Percentiles rank a stretch among this genome's conserved stretches.
phyloP scores from a whole-genome alignment of 768 basidiomycete species.

The Termitomyces sp. region DNA sequence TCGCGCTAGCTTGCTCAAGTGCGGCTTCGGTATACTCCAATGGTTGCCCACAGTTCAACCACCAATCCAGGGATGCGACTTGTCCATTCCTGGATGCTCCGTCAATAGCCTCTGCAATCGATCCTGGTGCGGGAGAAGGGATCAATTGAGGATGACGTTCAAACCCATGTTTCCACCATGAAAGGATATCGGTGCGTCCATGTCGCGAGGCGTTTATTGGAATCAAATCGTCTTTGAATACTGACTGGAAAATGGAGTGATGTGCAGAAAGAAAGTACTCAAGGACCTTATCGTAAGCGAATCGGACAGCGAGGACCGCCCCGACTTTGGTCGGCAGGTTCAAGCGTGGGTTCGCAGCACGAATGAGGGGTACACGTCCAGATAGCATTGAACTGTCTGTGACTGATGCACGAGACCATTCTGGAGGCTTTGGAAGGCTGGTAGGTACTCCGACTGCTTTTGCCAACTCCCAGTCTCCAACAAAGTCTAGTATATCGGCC shows the following conservation, averaged over 20 bases:
- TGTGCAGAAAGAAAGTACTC: slow-evolving; percentile 66
- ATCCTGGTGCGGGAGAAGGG: slow-evolving; percentile 44
- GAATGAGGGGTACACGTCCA: slow-evolving; percentile 53
- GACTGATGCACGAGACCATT: slow-evolving; percentile 66
- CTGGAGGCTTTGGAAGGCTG: slow-evolving; percentile 53
- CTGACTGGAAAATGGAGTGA: slow-evolving; percentile 54
- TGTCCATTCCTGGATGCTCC: slow-evolving; percentile 75
- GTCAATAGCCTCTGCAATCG: slow-evolving; percentile 68
- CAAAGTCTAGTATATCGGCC: slow-evolving; percentile 69
- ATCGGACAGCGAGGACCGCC: slow-evolving; percentile 59
- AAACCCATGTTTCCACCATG: slow-evolving; percentile 74
- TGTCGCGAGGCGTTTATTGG: slow-evolving; percentile 75
- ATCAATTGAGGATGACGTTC: slow-evolving; percentile 58
- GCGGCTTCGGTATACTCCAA: slow-evolving; percentile 78
- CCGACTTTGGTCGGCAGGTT: slow-evolving; percentile 67
- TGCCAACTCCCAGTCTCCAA: slow-evolving; percentile 82
- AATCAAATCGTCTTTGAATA: slow-evolving; percentile 64
- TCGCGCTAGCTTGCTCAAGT: slow-evolving; percentile 73
- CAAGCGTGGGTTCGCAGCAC: slow-evolving; percentile 47
- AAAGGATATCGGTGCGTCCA: slow-evolving; percentile 65
- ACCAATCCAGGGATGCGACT: slow-evolving; percentile 75
- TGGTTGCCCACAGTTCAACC: slow-evolving; percentile 57
- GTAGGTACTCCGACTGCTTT: slow-evolving; percentile 74
- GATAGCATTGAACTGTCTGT: slow-evolving; percentile 72
- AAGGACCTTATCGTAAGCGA: slow-evolving; percentile 72